These are phyloP conservation scores for Nannochloris sp. DNA, from an alignment of 139 green algal species.

Conservation along the genomic window DNA sequence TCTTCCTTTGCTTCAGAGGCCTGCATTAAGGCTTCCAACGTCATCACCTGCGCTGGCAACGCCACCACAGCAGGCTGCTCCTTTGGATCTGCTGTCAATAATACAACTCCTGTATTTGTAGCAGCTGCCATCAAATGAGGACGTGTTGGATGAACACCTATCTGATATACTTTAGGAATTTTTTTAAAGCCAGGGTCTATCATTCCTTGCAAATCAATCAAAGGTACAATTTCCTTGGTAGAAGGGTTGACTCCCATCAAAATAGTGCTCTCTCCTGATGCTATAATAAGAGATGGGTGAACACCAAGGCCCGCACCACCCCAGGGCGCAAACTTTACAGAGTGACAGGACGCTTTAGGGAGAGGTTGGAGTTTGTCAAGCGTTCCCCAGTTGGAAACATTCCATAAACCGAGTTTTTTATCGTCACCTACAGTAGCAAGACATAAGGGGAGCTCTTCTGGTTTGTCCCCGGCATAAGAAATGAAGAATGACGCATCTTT, in stretches of 20 bases:
- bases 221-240: constrained; percentile 8
- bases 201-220: constrained; percentile 11
- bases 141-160: constrained; percentile 40
- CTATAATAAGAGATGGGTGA: constrained; percentile 27
- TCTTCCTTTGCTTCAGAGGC: not conserved
- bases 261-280: constrained; percentile 7
- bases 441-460: constrained; percentile 8
- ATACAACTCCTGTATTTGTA: constrained; percentile 39
- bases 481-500: constrained; percentile 33
- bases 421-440: constrained; percentile 36
- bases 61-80: constrained; percentile 22
- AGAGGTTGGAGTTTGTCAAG: constrained; percentile 28
- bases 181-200: constrained; percentile 44
- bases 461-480: constrained; percentile 1
- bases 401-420: constrained; percentile 34
- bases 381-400: constrained; percentile 25
- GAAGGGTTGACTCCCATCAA: constrained; percentile 25
- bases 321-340: constrained; percentile 20
- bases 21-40: constrained; percentile 19
- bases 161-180: constrained; percentile 45
- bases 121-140: constrained; percentile 36
- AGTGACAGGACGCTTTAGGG: constrained; percentile 26
- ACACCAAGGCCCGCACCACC: constrained; percentile 16
- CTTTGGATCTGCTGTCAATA: constrained; percentile 29
- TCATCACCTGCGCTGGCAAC: constrained; percentile 27